Conservation (phyloP, 495 filamentous ascomycete species). For the Hyaloscypha bicolor region DNA sequence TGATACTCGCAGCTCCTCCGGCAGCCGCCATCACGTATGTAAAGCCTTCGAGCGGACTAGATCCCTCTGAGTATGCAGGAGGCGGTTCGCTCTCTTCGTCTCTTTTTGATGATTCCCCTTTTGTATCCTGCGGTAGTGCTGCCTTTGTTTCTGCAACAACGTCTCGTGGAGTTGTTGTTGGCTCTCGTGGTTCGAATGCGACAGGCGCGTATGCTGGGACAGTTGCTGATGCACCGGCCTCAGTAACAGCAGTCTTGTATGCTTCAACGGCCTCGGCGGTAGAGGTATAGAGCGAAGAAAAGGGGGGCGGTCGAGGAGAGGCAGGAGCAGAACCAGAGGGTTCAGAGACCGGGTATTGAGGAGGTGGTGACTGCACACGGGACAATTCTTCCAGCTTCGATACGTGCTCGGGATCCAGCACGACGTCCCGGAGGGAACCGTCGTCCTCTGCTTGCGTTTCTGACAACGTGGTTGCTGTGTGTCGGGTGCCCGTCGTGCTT, state of each 20-base stretch:
- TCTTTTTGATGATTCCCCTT: slow-evolving; percentile 66
- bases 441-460: slow-evolving; percentile 59
- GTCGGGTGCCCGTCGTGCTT: slow-evolving; percentile 20
- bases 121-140: slow-evolving; percentile 75
- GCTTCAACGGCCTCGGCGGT: slow-evolving; percentile 28
- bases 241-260: slow-evolving; percentile 54
- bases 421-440: slow-evolving; percentile 55
- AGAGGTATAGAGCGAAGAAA: slow-evolving; percentile 60
- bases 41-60: slow-evolving; percentile 88
- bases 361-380: slow-evolving; percentile 57
- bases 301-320: slow-evolving; percentile 61
- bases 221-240: slow-evolving; percentile 55
- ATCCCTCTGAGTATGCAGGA: slow-evolving; percentile 93
- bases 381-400: slow-evolving; percentile 35
- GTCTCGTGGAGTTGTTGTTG: slow-evolving; percentile 27
- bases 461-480: slow-evolving; percentile 67
- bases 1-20: slow-evolving; percentile 95
- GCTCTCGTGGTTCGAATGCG: slow-evolving; percentile 39
- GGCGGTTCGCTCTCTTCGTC: slow-evolving; percentile 89
- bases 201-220: slow-evolving; percentile 62
- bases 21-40: slow-evolving; percentile 97
- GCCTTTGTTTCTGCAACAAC: slow-evolving; percentile 81
- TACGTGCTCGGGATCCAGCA: slow-evolving; percentile 43
- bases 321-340: slow-evolving; percentile 60
- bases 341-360: slow-evolving; percentile 62